These are phyloP conservation scores for Erodium trifolium DNA, from an alignment of 441 rosid genomes.

Conservation along the genomic window DNA sequence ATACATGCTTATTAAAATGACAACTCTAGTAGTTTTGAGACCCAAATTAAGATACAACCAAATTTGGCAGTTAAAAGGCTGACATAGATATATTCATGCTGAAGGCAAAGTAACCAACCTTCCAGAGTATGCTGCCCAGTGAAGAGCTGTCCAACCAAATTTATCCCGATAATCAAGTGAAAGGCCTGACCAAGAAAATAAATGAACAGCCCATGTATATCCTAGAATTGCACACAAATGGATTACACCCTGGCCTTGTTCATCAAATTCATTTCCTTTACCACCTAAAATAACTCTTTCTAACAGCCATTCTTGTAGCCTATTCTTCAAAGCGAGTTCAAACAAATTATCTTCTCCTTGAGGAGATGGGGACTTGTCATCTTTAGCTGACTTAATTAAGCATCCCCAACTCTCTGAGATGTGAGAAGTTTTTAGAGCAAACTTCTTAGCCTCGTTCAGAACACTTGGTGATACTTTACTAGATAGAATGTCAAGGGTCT, in stretches of 20 bases:
- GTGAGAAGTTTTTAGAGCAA: slow-evolving; percentile 42
- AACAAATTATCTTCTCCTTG: slow-evolving; percentile 64
- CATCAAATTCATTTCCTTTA: slow-evolving; percentile 58
- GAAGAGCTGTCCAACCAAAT: slow-evolving; percentile 96
- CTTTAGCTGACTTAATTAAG: slow-evolving; percentile 56
- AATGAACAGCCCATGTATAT: slow-evolving; percentile 75
- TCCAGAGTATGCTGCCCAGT: slow-evolving; percentile 90
- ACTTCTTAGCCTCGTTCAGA: slow-evolving; percentile 67
- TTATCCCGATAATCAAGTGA: slow-evolving; percentile 86
- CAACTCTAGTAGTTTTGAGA: no score
- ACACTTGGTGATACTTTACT: slow-evolving; percentile 42
- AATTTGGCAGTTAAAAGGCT: background rate
- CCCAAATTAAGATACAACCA: background rate
- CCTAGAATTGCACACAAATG: slow-evolving; percentile 89
- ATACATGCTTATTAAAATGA: no score
- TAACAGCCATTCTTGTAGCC: slow-evolving; percentile 78
- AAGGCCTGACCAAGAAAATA: slow-evolving; percentile 64
- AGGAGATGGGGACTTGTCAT: slow-evolving; percentile 34
- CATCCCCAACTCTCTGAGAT: slow-evolving; percentile 52
- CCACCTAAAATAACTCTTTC: slow-evolving; percentile 68
- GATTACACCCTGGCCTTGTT: slow-evolving; percentile 76
- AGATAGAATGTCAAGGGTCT: slow-evolving; percentile 45
- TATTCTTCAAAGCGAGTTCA: slow-evolving; percentile 66
- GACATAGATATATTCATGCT: background rate
- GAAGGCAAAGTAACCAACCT: slow-evolving; percentile 32